phyloP scores from a whole-genome alignment of 805 yeast genomes.

The Diddensiella santjacobensis region DNA sequence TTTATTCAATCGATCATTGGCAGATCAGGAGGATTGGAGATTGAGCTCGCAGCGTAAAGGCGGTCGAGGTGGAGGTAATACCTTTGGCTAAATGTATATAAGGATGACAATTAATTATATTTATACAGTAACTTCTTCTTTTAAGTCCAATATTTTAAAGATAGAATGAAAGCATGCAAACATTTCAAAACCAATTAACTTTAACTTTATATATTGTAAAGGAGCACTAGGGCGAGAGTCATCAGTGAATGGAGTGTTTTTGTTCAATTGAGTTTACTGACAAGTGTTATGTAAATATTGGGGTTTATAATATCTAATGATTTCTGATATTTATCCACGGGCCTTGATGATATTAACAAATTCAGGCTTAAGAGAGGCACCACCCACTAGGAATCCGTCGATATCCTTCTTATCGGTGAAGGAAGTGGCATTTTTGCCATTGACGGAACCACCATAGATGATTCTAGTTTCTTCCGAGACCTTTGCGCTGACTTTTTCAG shows the following conservation, averaged over 20 bases:
- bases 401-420: conserved; percentile 91
- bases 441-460: conserved; percentile 98
- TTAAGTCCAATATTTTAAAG: too few species aligned
- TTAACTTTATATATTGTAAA: too few species aligned
- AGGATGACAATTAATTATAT: too few species aligned
- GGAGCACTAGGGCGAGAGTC: too few species aligned
- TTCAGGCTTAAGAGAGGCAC: conserved; percentile 98
- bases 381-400: conserved; percentile 99
- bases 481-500: conserved; percentile 68
- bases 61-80: background rate
- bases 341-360: conserved; percentile 93
- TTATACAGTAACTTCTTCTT: too few species aligned
- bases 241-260: too few species aligned
- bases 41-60: background rate
- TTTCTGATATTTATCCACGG: background rate
- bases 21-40: conserved; percentile 64
- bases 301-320: background rate
- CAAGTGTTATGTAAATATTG: too few species aligned
- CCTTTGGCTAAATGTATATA: background rate
- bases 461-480: conserved; percentile 80
- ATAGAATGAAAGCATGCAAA: background rate
- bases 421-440: conserved; percentile 85
- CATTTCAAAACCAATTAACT: background rate
- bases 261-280: too few species aligned
- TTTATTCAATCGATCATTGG: conserved; percentile 55